Base-by-base conservation (phyloP, 192 early-diverging fungal species). In the Coemansia sp. region DNA sequence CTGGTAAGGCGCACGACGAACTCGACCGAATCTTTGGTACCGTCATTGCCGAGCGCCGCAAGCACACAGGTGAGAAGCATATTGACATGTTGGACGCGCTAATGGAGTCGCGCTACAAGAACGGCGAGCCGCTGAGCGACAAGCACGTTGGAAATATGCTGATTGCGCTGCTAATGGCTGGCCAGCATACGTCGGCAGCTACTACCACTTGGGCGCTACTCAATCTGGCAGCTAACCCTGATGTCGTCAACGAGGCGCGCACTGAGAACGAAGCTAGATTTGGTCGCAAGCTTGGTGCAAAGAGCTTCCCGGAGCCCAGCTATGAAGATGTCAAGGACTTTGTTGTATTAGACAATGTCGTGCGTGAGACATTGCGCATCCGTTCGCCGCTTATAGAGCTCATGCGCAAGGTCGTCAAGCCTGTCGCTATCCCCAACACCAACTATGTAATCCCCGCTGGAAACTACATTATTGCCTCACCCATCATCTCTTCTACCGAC, bases 111-210 rank as follows among this genome's bases (percentile, higher is more conserved):
- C 88, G 84, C 29, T 99, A 99, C 88, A 96, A 95, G 87, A 88
- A 93, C 73, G 97, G 97, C 40, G 88, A 88, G 64, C 85, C 86
- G 42, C 78, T 97, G 81, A 89, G 93, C 31, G 94, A 98, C 76
- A 81, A 89, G 43, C 93, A 95, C 62, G 86, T 94, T 66, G 93
- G 95, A 27, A 93, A 95, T 88, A 91, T 99, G 89, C 93, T 97
- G 92, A 99, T 99, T 88, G 97, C 97, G 22, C 75, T 94, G 52
- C 86, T 99, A 55, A 94, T 99, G 90, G 97, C 93, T 40, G 97
- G 97, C n/a, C 96, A 98, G 80, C 97, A 99, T 83, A 98, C 97
- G 6, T 89, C 87, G 20, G 93, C 95, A 18, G 95, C 97, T 46
- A 97, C 97, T 22, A 87, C 90, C 11, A 91, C 94, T 41, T 99